A percentile compares a stretch with the other conserved stretches of the same genome.
These are phyloP conservation scores for Starmera caribaea DNA, from an alignment of 805 yeast species.

Conservation along the genomic window DNA sequence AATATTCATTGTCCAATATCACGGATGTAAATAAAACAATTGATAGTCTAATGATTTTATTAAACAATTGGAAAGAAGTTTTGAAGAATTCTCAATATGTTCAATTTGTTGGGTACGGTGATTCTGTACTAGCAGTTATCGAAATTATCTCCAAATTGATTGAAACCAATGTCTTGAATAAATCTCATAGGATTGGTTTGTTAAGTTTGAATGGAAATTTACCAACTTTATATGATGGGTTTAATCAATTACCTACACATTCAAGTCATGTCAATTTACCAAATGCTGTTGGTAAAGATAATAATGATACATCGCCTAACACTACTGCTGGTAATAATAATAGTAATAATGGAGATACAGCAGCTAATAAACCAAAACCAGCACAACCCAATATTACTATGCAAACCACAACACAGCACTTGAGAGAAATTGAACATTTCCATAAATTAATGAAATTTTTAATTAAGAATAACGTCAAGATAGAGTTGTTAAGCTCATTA, in stretches of 20 bases:
- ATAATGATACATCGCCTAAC: no score
- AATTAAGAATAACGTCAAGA: slow-evolving; percentile 30
- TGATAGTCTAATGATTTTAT: slow-evolving; percentile 34
- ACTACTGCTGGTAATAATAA: no score
- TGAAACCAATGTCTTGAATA: slow-evolving; percentile 14
- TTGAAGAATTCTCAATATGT: slow-evolving; percentile 39
- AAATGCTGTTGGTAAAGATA: no score
- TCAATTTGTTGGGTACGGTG: slow-evolving; percentile 41
- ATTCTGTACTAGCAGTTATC: slow-evolving; percentile 42
- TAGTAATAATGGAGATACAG: no score
- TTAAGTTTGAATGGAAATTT: slow-evolving; percentile 27
- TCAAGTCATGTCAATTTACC: no score
- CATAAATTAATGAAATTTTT: neutral
- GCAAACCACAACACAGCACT: slow-evolving; percentile 21
- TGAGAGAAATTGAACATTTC: neutral
- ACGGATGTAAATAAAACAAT: slow-evolving; percentile 14
- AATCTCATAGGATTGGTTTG: slow-evolving; percentile 20
- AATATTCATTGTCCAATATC: slow-evolving; percentile 21
- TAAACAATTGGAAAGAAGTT: slow-evolving; percentile 39
- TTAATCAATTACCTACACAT: no score
- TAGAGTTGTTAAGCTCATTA: slow-evolving; percentile 41
- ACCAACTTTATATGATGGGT: slow-evolving; percentile 24
- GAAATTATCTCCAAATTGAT: slow-evolving; percentile 37
- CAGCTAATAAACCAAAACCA: no score
- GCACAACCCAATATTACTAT: no score